Evolutionary conservation across 2,329 filamentous ascomycete species (phyloP), one percentile per base, ranked within the genome.

Genomic region (Penicillium sp.): DNA sequence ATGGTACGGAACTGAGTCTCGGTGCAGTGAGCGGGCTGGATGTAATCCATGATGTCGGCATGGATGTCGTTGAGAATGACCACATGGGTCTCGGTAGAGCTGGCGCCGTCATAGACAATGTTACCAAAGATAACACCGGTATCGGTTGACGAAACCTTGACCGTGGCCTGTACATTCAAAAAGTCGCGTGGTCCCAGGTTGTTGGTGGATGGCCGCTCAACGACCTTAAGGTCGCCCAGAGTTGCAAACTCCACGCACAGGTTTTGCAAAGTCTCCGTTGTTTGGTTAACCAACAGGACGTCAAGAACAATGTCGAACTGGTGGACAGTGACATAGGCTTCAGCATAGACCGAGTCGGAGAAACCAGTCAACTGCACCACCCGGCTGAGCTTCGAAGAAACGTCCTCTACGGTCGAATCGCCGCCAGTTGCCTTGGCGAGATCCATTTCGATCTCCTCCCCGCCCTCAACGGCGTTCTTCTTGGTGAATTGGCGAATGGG

Each of bases 21-120:
- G 5, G 91, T 94, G 81, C 94, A 99, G 16, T 91, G 87, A 7
- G 93, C 93, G 1, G 94, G 94, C 72, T 97, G 93, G 68, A 99
- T 99, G 78, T 99, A 99, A 77, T 99, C 94, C 94, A 99, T 99
- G 62, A 99, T 97, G 70, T 99, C 94, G 54, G 97, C 93, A 69
- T 99, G 94, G 31, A 99, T 86, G 72, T 99, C 94, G 71, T 97
- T 97, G 51, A 99, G 83, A 64, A 99, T 99, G 52, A 99, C 94
- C 9, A 99, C 94, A 63, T 96, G 95, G 52, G 90, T 95, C 72
- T 96, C 94, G 1, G 90, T 95, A 45, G 88, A 92, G 75, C 90
- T 91, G 6, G 92, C 85, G 31, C 93, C 94, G 66, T 99, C 94
- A 74, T 99, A 99, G 8, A 99, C 90, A 25, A 99, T 92, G 70